These are phyloP conservation scores for Diversispora eburnea DNA, from an alignment of 192 early-diverging fungal species.

Conservation along the genomic window DNA sequence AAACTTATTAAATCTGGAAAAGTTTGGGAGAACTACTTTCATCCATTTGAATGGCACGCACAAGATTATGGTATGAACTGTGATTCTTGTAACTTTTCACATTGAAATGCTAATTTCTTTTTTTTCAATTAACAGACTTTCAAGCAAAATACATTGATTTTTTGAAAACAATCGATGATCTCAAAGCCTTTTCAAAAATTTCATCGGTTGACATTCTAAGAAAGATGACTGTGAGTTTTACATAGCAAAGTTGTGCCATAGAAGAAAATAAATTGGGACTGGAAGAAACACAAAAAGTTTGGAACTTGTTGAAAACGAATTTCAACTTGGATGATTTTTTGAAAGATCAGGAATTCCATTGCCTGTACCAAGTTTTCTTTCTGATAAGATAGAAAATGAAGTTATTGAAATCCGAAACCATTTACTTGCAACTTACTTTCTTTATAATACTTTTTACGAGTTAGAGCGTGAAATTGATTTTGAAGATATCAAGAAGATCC, in stretches of 20 bases:
- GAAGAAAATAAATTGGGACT: constrained; percentile 2
- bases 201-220: constrained; percentile 12
- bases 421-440: constrained; percentile 16
- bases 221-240: constrained; percentile 10
- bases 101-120: not conserved
- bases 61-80: constrained; percentile 20
- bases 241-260: constrained; percentile 17
- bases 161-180: constrained; percentile 6
- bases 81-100: not conserved
- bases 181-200: constrained; percentile 5
- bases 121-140: not conserved
- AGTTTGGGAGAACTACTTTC: constrained; percentile 15
- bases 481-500: constrained; percentile 17
- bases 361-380: constrained; percentile 9
- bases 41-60: constrained; percentile 15
- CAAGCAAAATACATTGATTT: not conserved
- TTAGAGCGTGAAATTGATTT: not conserved
- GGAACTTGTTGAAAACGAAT: not conserved
- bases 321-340: constrained; percentile 15
- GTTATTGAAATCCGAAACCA: constrained; percentile 23
- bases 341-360: not conserved
- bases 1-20: constrained; percentile 16
- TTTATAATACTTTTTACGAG: not conserved
- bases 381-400: constrained; percentile 7
- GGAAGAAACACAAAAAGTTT: constrained; percentile 12